phyloP scores from a whole-genome alignment of 2,329 filamentous ascomycete genomes.

The Cercospora sp. region DNA sequence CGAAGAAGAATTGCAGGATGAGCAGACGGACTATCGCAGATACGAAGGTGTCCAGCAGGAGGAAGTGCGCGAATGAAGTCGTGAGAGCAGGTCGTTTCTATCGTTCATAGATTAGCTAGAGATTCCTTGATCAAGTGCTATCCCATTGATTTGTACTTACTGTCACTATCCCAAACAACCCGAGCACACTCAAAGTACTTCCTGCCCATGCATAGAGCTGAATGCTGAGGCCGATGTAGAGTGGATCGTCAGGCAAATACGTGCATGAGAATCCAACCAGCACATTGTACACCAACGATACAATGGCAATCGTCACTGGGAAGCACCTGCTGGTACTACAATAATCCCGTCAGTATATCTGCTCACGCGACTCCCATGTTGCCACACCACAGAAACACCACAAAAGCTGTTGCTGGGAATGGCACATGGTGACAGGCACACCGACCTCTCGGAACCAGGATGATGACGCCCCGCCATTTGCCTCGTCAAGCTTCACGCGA shows the following conservation, averaged over 20 bases:
- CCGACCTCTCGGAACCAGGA: conserved; percentile 10
- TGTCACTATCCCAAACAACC: conserved; percentile 28
- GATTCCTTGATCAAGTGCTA: too few relatives aligned
- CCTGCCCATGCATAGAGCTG: conserved; percentile 34
- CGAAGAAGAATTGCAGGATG: conserved; percentile 30
- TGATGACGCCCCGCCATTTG: conserved; percentile 13
- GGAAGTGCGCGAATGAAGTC: conserved; percentile 31
- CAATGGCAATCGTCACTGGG: conserved; percentile 26
- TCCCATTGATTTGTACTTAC: conserved; percentile 18
- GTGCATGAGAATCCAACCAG: conserved; percentile 30
- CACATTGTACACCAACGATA: conserved; percentile 31
- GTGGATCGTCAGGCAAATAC: conserved; percentile 33
- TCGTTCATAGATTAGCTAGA: background rate
- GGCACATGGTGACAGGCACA: background rate
- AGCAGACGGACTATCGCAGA: conserved; percentile 29
- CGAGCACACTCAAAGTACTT: conserved; percentile 28
- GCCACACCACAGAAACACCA: background rate
- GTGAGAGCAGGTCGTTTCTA: conserved; percentile 28
- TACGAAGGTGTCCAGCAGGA: conserved; percentile 32
- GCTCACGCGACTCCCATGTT: background rate
- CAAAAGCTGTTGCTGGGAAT: conserved; percentile 1
- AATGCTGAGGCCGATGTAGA: conserved; percentile 31
- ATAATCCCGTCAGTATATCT: background rate
- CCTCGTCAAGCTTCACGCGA: conserved; percentile 9
- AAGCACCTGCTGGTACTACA: conserved; percentile 19